Percentiles rank a stretch among this genome's conserved stretches.
phyloP scores from a whole-genome alignment of 225 moss, liverwort and hornwort genomes.

The Neckera pumila region DNA sequence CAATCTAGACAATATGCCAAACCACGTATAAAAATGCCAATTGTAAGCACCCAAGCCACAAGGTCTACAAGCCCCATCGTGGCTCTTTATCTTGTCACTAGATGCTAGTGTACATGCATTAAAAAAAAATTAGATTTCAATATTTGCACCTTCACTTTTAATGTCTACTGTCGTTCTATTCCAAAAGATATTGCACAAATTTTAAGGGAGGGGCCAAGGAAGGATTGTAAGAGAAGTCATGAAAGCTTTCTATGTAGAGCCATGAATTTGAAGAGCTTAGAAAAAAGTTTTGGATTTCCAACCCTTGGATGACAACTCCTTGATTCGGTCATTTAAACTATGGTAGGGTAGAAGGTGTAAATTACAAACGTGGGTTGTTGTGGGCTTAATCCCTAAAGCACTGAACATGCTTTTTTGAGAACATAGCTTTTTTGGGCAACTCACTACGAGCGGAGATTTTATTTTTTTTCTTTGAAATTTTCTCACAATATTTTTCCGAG shows the following conservation, averaged over 20 bases:
- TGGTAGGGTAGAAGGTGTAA: too few species aligned
- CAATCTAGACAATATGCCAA: too few species aligned
- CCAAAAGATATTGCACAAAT: neutral
- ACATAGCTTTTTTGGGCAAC: too few species aligned
- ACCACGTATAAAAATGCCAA: too few species aligned
- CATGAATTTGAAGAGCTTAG: rapidly evolving
- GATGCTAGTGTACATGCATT: neutral
- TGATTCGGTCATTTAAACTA: rapidly evolving
- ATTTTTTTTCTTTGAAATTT: too few species aligned
- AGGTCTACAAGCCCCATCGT: neutral
- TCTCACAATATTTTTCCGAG: too few species aligned
- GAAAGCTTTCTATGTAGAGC: neutral
- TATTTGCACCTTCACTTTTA: too few species aligned
- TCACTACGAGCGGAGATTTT: too few species aligned
- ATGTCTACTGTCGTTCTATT: neutral
- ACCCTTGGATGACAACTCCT: rapidly evolving
- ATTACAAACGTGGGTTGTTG: rapidly evolving
- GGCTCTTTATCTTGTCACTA: rapidly evolving
- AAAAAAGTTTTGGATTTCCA: rapidly evolving
- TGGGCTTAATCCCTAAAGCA: too few species aligned
- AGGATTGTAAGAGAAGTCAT: neutral
- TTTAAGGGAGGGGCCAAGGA: neutral
- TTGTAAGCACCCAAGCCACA: neutral
- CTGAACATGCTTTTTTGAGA: too few species aligned
- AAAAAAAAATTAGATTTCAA: neutral